These are phyloP conservation scores for Cutaneotrichosporon sp. DNA, from an alignment of 1,284 basidiomycete species.

Conservation along the genomic window DNA sequence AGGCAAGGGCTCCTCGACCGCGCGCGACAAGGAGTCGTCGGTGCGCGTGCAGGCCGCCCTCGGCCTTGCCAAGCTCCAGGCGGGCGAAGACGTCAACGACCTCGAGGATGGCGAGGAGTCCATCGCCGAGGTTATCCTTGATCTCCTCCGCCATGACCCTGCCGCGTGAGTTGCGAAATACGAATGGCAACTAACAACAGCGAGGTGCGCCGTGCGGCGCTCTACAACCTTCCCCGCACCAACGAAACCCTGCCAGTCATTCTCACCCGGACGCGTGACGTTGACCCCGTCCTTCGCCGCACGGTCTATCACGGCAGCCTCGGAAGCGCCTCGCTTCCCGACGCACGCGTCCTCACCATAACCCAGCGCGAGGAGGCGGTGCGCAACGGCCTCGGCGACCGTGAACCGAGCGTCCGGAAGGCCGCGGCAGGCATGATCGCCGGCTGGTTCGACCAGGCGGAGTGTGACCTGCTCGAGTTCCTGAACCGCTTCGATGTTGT, in stretches of 20 bases:
- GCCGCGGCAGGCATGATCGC: constrained; percentile 77
- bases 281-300: constrained; percentile 78
- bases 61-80: constrained; percentile 80
- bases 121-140: constrained; percentile 68
- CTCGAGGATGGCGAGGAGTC: constrained; percentile 65
- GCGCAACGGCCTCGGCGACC: constrained; percentile 80
- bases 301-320: constrained; percentile 72
- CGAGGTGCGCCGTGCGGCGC: constrained; percentile 84
- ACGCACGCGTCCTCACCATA: constrained; percentile 70
- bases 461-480: constrained; percentile 60
- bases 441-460: constrained; percentile 69
- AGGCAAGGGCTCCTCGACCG: constrained; percentile 72
- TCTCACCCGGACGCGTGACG: constrained; percentile 79
- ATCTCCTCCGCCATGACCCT: constrained; percentile 72
- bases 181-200: constrained; percentile 55
- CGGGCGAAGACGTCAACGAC: constrained; percentile 71
- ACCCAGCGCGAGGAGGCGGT: constrained; percentile 76
- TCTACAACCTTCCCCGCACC: constrained; percentile 74
- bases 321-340: constrained; percentile 59
- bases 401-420: constrained; percentile 77
- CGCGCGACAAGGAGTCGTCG: constrained; percentile 76
- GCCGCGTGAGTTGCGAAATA: constrained; percentile 76
- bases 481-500: constrained; percentile 66
- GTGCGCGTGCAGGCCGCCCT: constrained; percentile 84
- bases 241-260: constrained; percentile 66